Base-by-base conservation (phyloP, 73 alveolate genomes). In the Paramecium biaurelia region DNA sequence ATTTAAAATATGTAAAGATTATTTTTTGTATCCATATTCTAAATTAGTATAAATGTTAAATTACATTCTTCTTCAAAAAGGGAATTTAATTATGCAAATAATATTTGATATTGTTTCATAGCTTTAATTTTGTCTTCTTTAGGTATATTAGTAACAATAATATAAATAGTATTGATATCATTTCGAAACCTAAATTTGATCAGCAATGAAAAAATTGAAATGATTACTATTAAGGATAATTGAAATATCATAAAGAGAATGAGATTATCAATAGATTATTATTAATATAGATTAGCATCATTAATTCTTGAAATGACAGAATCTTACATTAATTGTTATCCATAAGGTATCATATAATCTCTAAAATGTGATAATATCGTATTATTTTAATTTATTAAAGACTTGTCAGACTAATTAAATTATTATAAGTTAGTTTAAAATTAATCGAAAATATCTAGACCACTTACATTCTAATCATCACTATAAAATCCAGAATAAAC, bases 91-190 rank as follows among this genome's bases (percentile, higher is more conserved):
- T 63, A 63, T 30, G 45, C 41, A 63, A 63, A 63, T 63, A 63
- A 63, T 23, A 26, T 26, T 32, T 63, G 26, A 30, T 63, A 63
- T 63, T 63, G 26, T 30, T 30, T 63, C 41, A 63, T 63, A 0
- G 84, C 84, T 63, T 63, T 63, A 63, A 63, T 63, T 63, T 63
- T 63, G 12, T 63, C 84, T 26, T 63, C 84, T 24, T 63, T 30
- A 30, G 84, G 84, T 12, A 63, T 7, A 3, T 32, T 63, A 11
- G 84, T 41, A 14, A 63, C 26, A 11, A 18, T 30, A 2, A 14
- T 4, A 30, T 2, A 63, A 3, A 63, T 63, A 63, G 24, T 26
- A 32, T 63, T 63, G 1, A 63, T 20, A 26, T 63, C 84, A 26
- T 18, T 10, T 1, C 84, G 41, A 63, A 63, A 63, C 28, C 15